Base-by-base conservation (phyloP, 176 grass and related monocot species). In the Musa beccarii region DNA sequence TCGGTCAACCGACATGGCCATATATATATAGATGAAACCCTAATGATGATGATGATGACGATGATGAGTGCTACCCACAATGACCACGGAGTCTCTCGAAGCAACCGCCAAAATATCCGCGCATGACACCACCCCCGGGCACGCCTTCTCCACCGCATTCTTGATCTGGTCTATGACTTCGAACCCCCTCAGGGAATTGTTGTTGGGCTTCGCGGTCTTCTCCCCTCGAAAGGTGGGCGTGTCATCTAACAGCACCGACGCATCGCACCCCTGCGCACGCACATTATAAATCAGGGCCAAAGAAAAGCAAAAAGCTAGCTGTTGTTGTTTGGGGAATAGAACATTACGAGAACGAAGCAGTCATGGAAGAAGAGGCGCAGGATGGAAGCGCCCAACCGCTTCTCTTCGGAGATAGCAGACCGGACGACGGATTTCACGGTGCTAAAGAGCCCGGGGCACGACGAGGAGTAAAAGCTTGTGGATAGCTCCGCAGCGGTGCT, bases 291-390 rank as follows among this genome's bases (percentile, higher is more conserved):
- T 49, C 15, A 11, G 14, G 23, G 22, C 2, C 5, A 29, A 73
- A 23, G 2, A 1, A 53, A 24, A 72, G 9, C 3, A 25, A 28
- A 56, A 0, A 9, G 23, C 10, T 10, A 74, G n/a, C 23, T 8
- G 16, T 20, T 61, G 51, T 50, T 12, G 51, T 29, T 68, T 55
- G 10, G 29, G 24, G 25, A 11, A 69, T 19, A 24, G 77, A 56
- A 52, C 11, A 19, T 14, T 89, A 89, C 88, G 10, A 86, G 84
- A 68, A 91, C 81, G 56, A 91, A 96, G 79, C 92, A 96, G 53
- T 96, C 88, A 2, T 89, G 92, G 59, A 96, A 96, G 76, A 96
- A 84, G 83, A 96, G 92, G 28, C 92, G 84, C 10, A 96, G 86
- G 16, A 89, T 51, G 25, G 92, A 89, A 16, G 92, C 86, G 0